Base-by-base conservation (phyloP, 2,329 filamentous ascomycete genomes). In the Fusarium nisikadoi region DNA sequence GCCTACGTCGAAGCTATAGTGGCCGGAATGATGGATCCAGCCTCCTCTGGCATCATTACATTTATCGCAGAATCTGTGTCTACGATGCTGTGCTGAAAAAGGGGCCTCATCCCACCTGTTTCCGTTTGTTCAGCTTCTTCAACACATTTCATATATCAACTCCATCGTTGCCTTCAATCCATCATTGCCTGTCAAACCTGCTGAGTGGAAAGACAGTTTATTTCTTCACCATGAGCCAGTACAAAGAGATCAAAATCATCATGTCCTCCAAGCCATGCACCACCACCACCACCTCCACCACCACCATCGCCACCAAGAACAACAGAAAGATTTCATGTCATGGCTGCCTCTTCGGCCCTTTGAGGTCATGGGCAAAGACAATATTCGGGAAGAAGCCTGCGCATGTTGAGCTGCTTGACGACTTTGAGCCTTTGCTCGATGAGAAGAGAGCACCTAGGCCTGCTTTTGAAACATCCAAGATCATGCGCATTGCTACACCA, bases 401-500 rank as follows among this genome's bases (percentile, higher is more conserved):
- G 20, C 33, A 43, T 6, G 16, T 16, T 14, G 59, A 59, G n/a
- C n/a, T 46, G 10, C 67, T 72, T 4, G 71, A 77, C 3, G 76
- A 76, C 13, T 62, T 66, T 13, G 72, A 76, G 42, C 77, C 77
- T 5, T 46, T 79, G 20, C 38, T 79, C 12, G 65, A 62, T 13
- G 63, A 71, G 35, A 59, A 58, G 16, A 61, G 17, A 8, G 31
- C 35, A 11, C 69, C 60, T n/a, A 67, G 78, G 14, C 85, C 85
- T 6, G 81, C 76, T n/a, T 81, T 86, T 63, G 84, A 84, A 3
- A 81, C 80, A 3, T 67, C 79, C 9, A 81, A 82, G 8, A 84
- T 84, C 70, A 73, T 86, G 54, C 80, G 75, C 72, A 86, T 83
- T 11, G 80, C 84, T 7, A 84, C 84, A 9, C 75, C 84, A 19